phyloP scores from a whole-genome alignment of 2,329 filamentous ascomycete species.

The Sporothrix luriei region DNA sequence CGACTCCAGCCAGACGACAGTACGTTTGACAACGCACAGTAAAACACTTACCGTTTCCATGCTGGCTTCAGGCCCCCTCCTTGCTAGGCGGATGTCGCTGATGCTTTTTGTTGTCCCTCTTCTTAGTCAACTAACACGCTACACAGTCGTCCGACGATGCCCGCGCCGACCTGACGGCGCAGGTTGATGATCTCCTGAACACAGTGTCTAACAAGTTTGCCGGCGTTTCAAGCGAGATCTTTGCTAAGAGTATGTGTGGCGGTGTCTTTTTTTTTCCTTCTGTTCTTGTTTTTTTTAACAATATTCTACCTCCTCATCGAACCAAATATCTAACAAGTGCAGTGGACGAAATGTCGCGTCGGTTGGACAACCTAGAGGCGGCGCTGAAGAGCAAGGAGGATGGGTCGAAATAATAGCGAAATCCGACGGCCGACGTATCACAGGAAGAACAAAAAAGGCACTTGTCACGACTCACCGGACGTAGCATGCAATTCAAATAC shows the following conservation, averaged over 20 bases:
- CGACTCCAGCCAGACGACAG: constrained; percentile 45
- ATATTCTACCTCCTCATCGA: not conserved
- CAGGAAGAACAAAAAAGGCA: not conserved
- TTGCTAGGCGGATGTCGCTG: not conserved
- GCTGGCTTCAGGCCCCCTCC: not conserved
- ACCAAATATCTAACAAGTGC: constrained; percentile 11
- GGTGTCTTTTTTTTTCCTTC: not conserved
- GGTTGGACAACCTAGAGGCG: constrained; percentile 80
- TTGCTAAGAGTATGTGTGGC: constrained; percentile 76
- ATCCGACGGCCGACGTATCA: not conserved
- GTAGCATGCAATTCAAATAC: constrained; percentile 5
- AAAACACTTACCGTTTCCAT: no score
- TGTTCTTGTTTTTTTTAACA: not conserved
- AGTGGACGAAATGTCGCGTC: constrained; percentile 95
- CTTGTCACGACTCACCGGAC: not conserved
- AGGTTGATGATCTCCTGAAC: constrained; percentile 84
- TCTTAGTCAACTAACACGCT: not conserved
- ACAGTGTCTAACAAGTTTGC: constrained; percentile 84
- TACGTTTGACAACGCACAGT: constrained; percentile 37
- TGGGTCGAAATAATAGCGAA: constrained; percentile 32
- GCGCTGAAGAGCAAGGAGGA: constrained; percentile 62
- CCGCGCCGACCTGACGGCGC: constrained; percentile 69
- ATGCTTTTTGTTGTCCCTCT: not conserved
- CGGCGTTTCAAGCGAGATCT: constrained; percentile 80
- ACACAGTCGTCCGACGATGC: constrained; percentile 49